Evolutionary conservation across 306 rosid species (phyloP), one percentile per base, ranked within the genome.

Genomic region (Corylus heterophylla): DNA sequence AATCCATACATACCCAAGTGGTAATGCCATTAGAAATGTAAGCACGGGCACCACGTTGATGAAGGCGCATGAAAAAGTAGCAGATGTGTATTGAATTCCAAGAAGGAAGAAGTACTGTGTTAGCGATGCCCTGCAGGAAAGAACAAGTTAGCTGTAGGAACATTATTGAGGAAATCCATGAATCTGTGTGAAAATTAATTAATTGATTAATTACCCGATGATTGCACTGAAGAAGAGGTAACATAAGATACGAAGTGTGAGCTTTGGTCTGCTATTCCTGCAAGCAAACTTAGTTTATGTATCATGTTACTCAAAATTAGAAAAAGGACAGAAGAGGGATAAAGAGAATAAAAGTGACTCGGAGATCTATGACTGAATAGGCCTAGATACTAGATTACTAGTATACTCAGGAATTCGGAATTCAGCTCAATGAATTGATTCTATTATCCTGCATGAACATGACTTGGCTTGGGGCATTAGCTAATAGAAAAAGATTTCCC

Each of bases 21-120:
- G 98, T 63, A 94, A 80, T 74, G 98, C 97, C 83, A 92, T 82
- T 8, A 90, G 74, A 81, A 94, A 92, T 10, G 98, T 94, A 80
- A 86, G 13, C 69, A 88, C 89, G 11, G 98, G 98, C 59, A 94
- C 97, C 71, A 87, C 80, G 88, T 94, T 94, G 69, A 94, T 16
- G 55, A 94, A 94, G 75, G 98, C 98, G 75, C 92, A 89, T 29
- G 97, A 82, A 81, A 92, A 94, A 75, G 97, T 92, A 55, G 97
- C 97, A 31, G 98, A 94, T 14, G 98, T 94, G 79, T 92, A 88
- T 83, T 92, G 91, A 68, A 94, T 90, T 11, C 98, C 98, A 70
- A 92, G 76, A 78, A 94, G 97, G 87, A 90, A 92, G 59, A 90
- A 83, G 85, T 90, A 94, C 76, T 92, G 98, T 49, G 98, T 88